Base-by-base conservation (phyloP, 495 filamentous ascomycete species). In the Margaritispora aquatica region DNA sequence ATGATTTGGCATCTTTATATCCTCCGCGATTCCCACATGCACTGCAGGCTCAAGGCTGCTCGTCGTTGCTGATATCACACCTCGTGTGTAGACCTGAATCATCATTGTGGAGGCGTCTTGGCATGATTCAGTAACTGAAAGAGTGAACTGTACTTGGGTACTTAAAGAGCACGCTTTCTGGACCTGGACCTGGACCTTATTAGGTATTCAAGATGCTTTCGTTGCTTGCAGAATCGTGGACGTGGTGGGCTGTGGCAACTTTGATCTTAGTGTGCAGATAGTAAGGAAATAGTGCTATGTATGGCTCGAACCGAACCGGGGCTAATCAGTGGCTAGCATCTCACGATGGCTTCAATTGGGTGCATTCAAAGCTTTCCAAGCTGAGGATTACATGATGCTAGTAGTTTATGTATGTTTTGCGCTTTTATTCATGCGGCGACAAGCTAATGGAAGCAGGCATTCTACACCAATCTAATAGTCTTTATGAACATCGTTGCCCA, bases 341-440 rank as follows among this genome's bases (percentile, higher is more conserved):
- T 76, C 75, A 63, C 66, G 74, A 49, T 56, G 60, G 24, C 49
- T 83, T 15, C 73, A 77, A 38, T 65, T 81, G 15, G 75, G 79
- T 8, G 68, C 72, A 0, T 64, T 73, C 41, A 75, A 68, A 22
- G 68, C 71, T 11, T 68, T 84, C 36, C 76, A 84, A 62, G 26
- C 73, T 2, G 83, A 87, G 55, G 84, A 87, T 60, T 85, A 75
- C 68, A 57, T 85, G 19, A 84, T 86, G 76, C 60, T 79, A 0
- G 64, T 75, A 24, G 81, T 78, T 8, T 75, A 84, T 60, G 78
- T 82, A 66, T 64, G 77, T 65, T 48, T 29, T 27, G n/a, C n/a
- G n/a, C n/a, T n/a, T n/a, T n/a, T n/a, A n/a, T 34, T 34, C 29
- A 34, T 5, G 29, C 29, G 29, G 5, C 5, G 29, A 5, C 13